Evolutionary conservation across 2,329 filamentous ascomycete species (phyloP), one percentile per base, ranked within the genome.

Genomic region (Pestalotiopsis sp.): DNA sequence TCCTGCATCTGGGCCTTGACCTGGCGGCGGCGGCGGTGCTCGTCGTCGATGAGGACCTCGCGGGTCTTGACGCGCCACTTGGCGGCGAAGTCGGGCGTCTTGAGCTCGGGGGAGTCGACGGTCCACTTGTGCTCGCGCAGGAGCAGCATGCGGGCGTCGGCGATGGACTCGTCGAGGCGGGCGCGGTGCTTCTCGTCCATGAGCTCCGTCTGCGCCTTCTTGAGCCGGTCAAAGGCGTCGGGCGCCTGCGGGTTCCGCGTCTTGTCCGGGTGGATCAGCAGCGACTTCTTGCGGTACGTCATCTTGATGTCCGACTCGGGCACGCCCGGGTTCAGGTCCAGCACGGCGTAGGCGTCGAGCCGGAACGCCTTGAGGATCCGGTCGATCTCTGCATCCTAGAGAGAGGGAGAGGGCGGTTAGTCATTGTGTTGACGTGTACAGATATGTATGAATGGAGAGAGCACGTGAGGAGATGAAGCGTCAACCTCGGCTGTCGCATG

Each of bases 231-330:
- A 78, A 99, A 99, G 72, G 96, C 96, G 75, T 98, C 96, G 3
- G 96, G 95, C 0, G 96, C 96, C 62, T 86, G 88, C 0, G 94
- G 91, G 77, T 99, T 98, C 76, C 90, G 90, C 67, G 96, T 98
- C 81, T 99, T 99, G 84, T 99, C 96, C 6, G 96, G 96, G 84
- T 99, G 96, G 83, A 99, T 98, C 62, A 99, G 90, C 67, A 99
- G 91, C n/a, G 96, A 99, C 81, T 98, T 98, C 75, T 94, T 94
- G 84, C 96, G 94, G 83, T 98, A 99, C 73, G 89, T 88, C 73
- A 91, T 85, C 82, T 98, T 98, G 85, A 99, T 98, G 82, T 98
- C 96, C 68, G 93, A 94, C 74, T 98, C 95, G 67, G 96, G 90
- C 22, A 98, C 94, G 77, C 96, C 96, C 3, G 96, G 96, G 79